Base-by-base conservation (phyloP, 768 basidiomycete genomes). In the Kwoniella sp. region DNA sequence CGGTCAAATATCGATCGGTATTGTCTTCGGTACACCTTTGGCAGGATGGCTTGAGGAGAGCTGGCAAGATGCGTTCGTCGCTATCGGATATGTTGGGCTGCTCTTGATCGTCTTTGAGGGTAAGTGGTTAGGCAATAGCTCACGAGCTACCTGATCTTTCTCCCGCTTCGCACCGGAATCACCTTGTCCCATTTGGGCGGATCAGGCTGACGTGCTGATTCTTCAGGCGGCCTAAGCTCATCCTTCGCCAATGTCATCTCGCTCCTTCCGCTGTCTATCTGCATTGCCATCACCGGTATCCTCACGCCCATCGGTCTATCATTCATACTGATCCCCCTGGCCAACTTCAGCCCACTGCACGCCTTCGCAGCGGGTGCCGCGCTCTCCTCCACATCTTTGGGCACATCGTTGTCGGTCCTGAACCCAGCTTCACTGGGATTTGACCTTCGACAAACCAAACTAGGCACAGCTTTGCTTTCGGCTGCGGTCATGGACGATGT, bases 401-500 rank as follows among this genome's bases (percentile, higher is more conserved):
- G 88, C 0, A 90, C 88, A 29, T 88, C 87, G 0, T 83, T 89
- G n/a, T 83, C 85, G 17, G 82, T 89, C 15, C 82, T 89, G 29
- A 83, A 67, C 11, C 63, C 76, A 15, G 50, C 64, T 5, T 61
- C 66, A 0, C 29, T 73, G 13, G 63, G 69, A 4, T 81, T 84
- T 28, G 81, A 83, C 28, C 75, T 87, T 30, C 81, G 83, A 26
- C 80, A 80, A 38, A 87, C 85, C 2, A 82, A 83, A 53, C 83
- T 86, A 0, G 87, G 88, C 0, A 84, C 85, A 1, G 83, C 88
- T 0, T 78, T 90, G 17, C 81, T 87, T 66, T 85, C 84, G 55
- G 87, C 87, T 0, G 89, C 89, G 0, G 80, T 89, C 13, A 81
- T 88, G 52, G 88, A 90, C 77, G 88, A 90, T 73, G 83, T 88